These are phyloP conservation scores for Colletotrichum sp. DNA, from an alignment of 2,329 filamentous ascomycete species.

Conservation along the genomic window DNA sequence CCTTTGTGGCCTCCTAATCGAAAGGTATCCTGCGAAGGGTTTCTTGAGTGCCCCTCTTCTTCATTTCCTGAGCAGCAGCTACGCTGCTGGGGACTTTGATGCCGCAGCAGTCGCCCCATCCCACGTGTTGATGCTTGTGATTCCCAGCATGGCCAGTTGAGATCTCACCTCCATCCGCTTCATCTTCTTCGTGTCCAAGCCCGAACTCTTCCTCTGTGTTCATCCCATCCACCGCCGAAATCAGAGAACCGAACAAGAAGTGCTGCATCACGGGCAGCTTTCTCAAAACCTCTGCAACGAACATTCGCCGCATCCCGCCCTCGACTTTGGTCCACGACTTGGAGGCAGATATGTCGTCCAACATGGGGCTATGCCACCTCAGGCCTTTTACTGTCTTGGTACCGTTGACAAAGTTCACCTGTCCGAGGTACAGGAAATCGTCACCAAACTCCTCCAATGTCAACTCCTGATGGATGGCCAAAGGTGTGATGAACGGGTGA, in stretches of 20 bases:
- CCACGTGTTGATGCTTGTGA: conserved; percentile 73
- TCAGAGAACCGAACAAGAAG: conserved; percentile 87
- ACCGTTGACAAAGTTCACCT: conserved; percentile 92
- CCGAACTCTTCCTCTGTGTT: conserved; percentile 63
- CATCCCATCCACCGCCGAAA: conserved; percentile 86
- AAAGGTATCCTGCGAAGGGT: conserved; percentile 79
- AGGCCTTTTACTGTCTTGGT: conserved; percentile 96
- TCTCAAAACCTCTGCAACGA: conserved; percentile 86
- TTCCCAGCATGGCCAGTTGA: conserved; percentile 62
- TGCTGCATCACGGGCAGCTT: conserved; percentile 99
- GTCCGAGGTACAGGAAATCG: conserved; percentile 90
- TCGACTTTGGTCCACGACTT: conserved; percentile 94
- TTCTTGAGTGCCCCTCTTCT: conserved; percentile 69
- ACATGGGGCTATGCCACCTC: conserved; percentile 97
- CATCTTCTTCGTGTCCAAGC: conserved; percentile 50
- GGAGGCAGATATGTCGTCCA: conserved; percentile 93
- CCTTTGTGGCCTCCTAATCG: conserved; percentile 55
- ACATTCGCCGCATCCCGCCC: conserved; percentile 96
- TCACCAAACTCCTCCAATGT: conserved; percentile 84
- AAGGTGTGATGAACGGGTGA: conserved; percentile 80
- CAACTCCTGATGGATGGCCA: conserved; percentile 85
- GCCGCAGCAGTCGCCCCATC: conserved; percentile 96
- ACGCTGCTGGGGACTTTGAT: conserved; percentile 96
- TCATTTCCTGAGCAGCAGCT: conserved; percentile 87
- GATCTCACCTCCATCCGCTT: conserved; percentile 62